phyloP scores from a whole-genome alignment of 306 rosid species.

The Gynostemma pentaphyllum region DNA sequence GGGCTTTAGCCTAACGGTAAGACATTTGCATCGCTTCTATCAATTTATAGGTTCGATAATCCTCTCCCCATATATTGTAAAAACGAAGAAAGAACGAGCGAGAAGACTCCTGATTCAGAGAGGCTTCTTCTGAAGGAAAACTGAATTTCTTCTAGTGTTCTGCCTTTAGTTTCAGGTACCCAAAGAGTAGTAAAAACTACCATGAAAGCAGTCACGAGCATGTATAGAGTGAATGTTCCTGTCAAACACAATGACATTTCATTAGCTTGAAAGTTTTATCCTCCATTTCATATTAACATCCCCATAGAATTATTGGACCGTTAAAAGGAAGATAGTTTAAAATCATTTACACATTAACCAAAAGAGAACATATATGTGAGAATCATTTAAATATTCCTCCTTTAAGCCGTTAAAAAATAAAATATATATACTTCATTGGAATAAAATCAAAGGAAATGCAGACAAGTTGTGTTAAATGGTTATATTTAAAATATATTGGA shows the following conservation, averaged over 20 bases:
- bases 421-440: constrained; percentile 1
- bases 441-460: constrained; percentile 5
- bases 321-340: background rate
- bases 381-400: background rate
- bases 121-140: constrained; percentile 60
- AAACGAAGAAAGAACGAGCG: background rate
- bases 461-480: constrained; percentile 2
- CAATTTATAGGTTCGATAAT: too few relatives aligned
- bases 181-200: constrained; percentile 50
- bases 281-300: too few relatives aligned
- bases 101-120: background rate
- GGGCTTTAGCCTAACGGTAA: too few relatives aligned
- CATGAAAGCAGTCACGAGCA: constrained; percentile 46
- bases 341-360: background rate
- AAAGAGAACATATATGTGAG: background rate
- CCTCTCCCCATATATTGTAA: too few relatives aligned
- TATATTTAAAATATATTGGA: background rate
- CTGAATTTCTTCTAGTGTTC: constrained; percentile 88
- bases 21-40: too few relatives aligned
- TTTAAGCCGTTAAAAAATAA: background rate
- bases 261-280: too few relatives aligned
- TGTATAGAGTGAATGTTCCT: constrained; percentile 84
- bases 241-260: constrained; percentile 30
- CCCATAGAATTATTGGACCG: background rate
- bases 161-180: constrained; percentile 97